These are phyloP conservation scores for Blastomyces silverae DNA, from an alignment of 2,329 filamentous ascomycete genomes.

Conservation along the genomic window DNA sequence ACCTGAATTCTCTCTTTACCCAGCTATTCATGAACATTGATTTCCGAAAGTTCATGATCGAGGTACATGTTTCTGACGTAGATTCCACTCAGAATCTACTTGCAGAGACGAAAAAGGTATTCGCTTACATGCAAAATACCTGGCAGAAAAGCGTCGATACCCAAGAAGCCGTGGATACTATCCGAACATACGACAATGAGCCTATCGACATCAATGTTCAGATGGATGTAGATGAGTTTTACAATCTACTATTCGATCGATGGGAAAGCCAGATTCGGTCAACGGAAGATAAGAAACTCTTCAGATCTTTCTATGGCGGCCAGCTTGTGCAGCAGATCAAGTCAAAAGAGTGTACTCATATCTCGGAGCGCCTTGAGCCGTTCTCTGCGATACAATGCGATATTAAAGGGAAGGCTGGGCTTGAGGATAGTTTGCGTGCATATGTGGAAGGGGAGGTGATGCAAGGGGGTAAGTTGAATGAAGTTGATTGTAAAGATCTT, in stretches of 20 bases:
- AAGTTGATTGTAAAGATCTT: not conserved
- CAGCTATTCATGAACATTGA: constrained; percentile 93
- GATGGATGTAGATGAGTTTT: constrained; percentile 98
- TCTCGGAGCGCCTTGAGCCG: constrained; percentile 81
- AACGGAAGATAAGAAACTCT: constrained; percentile 59
- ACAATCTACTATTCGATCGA: constrained; percentile 84
- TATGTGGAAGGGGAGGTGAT: constrained; percentile 95
- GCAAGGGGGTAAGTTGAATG: constrained; percentile 62
- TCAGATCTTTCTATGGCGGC: constrained; percentile 83
- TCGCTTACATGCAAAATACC: constrained; percentile 78
- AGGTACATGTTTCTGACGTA: constrained; percentile 51
- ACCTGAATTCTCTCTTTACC: constrained; percentile 88
- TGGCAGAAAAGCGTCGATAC: constrained; percentile 69
- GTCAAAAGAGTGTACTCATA: constrained; percentile 87
- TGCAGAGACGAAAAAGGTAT: constrained; percentile 69
- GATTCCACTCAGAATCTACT: constrained; percentile 60
- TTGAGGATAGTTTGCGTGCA: constrained; percentile 84
- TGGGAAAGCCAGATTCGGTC: constrained; percentile 75
- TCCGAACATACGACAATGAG: constrained; percentile 75
- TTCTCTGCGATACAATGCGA: constrained; percentile 95
- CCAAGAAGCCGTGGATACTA: constrained; percentile 61
- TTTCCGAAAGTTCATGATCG: constrained; percentile 79
- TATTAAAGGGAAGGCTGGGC: constrained; percentile 79
- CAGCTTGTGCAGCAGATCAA: constrained; percentile 91
- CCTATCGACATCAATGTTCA: constrained; percentile 81